These are phyloP conservation scores for Amphicarpaea edgeworthii DNA, from an alignment of 306 rosid genomes.

Conservation along the genomic window DNA sequence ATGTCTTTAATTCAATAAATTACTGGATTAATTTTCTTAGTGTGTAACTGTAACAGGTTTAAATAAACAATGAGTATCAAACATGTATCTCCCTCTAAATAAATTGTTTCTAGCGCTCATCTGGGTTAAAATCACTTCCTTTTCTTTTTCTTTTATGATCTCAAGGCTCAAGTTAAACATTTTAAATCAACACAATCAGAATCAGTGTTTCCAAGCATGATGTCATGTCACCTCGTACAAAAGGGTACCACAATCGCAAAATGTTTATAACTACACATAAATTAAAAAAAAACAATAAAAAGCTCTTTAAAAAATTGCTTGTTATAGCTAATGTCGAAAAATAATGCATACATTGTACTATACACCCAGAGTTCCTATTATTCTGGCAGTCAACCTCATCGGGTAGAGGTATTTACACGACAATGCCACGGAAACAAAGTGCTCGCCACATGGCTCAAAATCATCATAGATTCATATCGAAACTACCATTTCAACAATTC, in stretches of 20 bases:
- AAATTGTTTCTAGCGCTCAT: too few species aligned
- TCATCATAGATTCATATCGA: too few species aligned
- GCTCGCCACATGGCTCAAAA: constrained; percentile 6
- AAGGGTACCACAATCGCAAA: neutral
- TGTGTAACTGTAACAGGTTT: too few species aligned
- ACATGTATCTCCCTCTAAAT: too few species aligned
- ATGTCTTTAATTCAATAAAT: too few species aligned
- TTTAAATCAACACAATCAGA: neutral
- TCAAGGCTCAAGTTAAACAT: neutral
- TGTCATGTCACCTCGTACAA: neutral
- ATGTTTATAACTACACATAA: too few species aligned
- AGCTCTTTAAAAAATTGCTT: neutral
- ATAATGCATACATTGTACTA: neutral
- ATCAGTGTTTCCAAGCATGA: neutral
- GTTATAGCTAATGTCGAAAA: neutral
- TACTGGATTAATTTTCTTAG: too few species aligned
- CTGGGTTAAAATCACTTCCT: neutral
- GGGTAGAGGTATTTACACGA: neutral
- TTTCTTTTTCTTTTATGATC: neutral
- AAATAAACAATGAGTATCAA: too few species aligned
- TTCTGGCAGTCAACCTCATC: neutral
- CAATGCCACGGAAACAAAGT: constrained; percentile 30
- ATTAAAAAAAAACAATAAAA: neutral
- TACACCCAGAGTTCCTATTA: neutral
- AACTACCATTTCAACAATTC: neutral